Percentiles rank a stretch among this genome's conserved stretches.
These are phyloP conservation scores for Phylloboletellus chloephorus DNA, from an alignment of 1,284 basidiomycete species.

Conservation along the genomic window DNA sequence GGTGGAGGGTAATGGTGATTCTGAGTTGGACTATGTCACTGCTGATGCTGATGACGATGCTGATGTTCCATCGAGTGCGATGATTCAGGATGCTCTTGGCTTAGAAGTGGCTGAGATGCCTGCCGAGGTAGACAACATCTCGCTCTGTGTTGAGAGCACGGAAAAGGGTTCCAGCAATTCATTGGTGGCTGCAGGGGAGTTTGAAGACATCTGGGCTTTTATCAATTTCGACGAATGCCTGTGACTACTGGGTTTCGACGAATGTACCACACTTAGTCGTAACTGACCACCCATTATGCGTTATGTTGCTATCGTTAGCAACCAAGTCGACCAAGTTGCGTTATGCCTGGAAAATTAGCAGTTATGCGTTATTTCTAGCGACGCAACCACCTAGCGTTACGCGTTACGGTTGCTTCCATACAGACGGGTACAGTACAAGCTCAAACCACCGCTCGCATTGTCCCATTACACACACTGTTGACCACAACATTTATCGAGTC, in stretches of 20 bases:
- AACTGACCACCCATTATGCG: too few species aligned
- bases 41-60: constrained; percentile 1
- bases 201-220: constrained; percentile 5
- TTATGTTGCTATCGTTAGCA: too few species aligned
- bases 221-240: constrained; percentile 1
- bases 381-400: too few species aligned
- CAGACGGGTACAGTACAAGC: too few species aligned
- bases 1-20: too few species aligned
- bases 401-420: too few species aligned
- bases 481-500: too few species aligned
- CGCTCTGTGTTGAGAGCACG: neutral
- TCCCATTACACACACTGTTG: too few species aligned
- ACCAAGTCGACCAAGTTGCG: neutral
- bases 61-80: constrained; percentile 5
- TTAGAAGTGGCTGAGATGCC: neutral
- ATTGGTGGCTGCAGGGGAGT: constrained; percentile 3
- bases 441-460: too few species aligned
- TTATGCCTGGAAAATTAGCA: neutral
- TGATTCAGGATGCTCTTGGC: constrained; percentile 1
- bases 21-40: constrained; percentile 1
- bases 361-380: neutral
- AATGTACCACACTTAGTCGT: too few species aligned
- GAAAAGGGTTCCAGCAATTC: neutral
- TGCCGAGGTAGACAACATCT: neutral
- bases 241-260: too few species aligned